phyloP scores from a whole-genome alignment of 2,329 filamentous ascomycete genomes.

The Dissoconium aciculare region DNA sequence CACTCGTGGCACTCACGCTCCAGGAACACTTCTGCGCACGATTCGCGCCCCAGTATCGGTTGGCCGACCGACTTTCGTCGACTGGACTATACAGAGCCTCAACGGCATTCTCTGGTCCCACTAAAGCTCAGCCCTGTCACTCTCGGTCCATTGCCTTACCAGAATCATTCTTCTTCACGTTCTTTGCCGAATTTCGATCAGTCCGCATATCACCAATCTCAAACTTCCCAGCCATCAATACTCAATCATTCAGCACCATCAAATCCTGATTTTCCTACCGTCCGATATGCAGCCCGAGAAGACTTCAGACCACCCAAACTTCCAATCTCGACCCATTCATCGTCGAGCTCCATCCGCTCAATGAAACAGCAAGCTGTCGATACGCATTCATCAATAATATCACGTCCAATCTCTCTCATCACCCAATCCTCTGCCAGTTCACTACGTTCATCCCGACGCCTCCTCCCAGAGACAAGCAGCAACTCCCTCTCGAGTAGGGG shows the following conservation, averaged over 20 bases:
- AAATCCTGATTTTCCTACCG: neutral
- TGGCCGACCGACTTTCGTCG: slow-evolving; percentile 15
- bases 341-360: slow-evolving; percentile 22
- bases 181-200: slow-evolving; percentile 6
- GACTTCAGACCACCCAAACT: neutral
- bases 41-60: slow-evolving; percentile 14
- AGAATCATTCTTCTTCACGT: neutral
- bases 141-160: slow-evolving; percentile 5
- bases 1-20: neutral
- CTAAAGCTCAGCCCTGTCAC: slow-evolving; percentile 17
- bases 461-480: too few species aligned
- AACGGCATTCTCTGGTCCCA: slow-evolving; percentile 17
- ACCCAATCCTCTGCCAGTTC: neutral
- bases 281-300: neutral
- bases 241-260: too few species aligned
- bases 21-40: neutral
- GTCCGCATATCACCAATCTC: neutral
- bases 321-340: slow-evolving; percentile 11
- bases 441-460: neutral
- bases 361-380: slow-evolving; percentile 23
- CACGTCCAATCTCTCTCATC: slow-evolving; percentile 3
- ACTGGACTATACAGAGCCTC: slow-evolving; percentile 18
- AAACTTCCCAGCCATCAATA: neutral
- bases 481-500: too few species aligned
- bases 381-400: slow-evolving; percentile 6